Evolutionary conservation across 768 basidiomycete species (phyloP).

Genomic region (Floccularia luteovirens): DNA sequence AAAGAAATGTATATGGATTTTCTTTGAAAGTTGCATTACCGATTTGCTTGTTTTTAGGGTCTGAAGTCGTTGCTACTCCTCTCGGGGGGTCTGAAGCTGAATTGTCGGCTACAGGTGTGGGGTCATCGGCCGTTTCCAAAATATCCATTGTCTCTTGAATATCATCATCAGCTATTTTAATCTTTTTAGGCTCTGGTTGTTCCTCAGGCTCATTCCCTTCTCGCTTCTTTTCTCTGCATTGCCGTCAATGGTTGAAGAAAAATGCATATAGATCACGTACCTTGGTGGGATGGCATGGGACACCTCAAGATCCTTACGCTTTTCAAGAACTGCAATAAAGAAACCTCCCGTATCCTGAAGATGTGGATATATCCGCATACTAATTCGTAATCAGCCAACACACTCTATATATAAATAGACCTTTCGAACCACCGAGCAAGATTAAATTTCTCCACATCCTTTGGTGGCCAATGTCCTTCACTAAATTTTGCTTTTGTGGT

Average conservation of each 20-base stretch:
- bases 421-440: slow-evolving; percentile 79
- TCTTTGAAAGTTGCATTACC: slow-evolving; percentile 56
- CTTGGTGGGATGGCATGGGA: background rate
- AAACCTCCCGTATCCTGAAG: slow-evolving; percentile 96
- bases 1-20: slow-evolving; percentile 83
- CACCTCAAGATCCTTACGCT: slow-evolving; percentile 24
- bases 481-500: slow-evolving; percentile 54
- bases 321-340: slow-evolving; percentile 87
- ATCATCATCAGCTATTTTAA: slow-evolving; percentile 22
- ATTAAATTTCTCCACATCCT: slow-evolving; percentile 48
- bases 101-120: slow-evolving; percentile 1
- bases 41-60: slow-evolving; percentile 12
- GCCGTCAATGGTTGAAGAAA: background rate
- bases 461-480: slow-evolving; percentile 76
- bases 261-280: background rate
- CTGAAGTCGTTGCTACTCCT: slow-evolving; percentile 3
- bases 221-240: slow-evolving; percentile 43
- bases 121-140: background rate
- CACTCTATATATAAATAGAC: too few relatives aligned
- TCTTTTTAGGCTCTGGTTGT: slow-evolving; percentile 43
- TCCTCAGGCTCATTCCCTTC: slow-evolving; percentile 33
- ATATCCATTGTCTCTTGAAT: slow-evolving; percentile 9
- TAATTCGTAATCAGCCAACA: slow-evolving; percentile 22
- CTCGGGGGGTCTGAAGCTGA: too few relatives aligned
- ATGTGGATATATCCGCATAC: slow-evolving; percentile 89